Base-by-base conservation (phyloP, 179 eudicot genomes). In the Spinacia oleracea region DNA sequence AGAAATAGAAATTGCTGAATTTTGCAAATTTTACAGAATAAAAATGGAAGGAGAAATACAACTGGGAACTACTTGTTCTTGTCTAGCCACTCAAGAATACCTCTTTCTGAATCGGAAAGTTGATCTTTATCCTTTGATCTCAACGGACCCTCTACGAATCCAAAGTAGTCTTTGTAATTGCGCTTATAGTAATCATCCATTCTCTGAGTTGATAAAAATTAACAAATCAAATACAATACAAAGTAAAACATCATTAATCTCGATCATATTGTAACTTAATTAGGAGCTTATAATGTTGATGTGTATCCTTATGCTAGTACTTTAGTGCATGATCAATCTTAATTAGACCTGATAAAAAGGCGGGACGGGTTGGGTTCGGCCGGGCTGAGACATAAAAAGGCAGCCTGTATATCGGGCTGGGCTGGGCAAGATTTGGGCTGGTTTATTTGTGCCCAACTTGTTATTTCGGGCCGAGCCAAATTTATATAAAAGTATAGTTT, bases 131-230 rank as follows among this genome's bases (percentile, higher is more conserved):
- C 84, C 84, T 91, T 93, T 48, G 86, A 88, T 85, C 70, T 85
- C 63, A 90, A 43, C 11, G 89, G 67, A 38, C 97, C 98, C 86
- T 91, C 99, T 16, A 86, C 80, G 55, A 90, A 89, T 10, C 84
- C 94, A 31, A 96, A 96, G 86, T 96, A 96, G 79, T 93, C 99
- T 86, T 82, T 89, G 85, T 96, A 96, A 81, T 93, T 96, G 46
- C 97, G 85, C 85, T 87, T 96, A 89, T 96, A 91, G 78, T 88
- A 93, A 56, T 88, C 81, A 3, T 91, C 96, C 86, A 93, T 18
- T 77, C 99, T 89, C 99, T 96, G 88, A 51, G 80, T 43, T 25
- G 3, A 9, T 10, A 23, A 42, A 21, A 8, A 50, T 64, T 1
- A 38, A 38, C 38, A 42, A 5, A 29, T 35, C 1, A 66, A 6